These are phyloP conservation scores for Stephania japonica DNA, from an alignment of 164 flowering plant genomes.

Conservation along the genomic window DNA sequence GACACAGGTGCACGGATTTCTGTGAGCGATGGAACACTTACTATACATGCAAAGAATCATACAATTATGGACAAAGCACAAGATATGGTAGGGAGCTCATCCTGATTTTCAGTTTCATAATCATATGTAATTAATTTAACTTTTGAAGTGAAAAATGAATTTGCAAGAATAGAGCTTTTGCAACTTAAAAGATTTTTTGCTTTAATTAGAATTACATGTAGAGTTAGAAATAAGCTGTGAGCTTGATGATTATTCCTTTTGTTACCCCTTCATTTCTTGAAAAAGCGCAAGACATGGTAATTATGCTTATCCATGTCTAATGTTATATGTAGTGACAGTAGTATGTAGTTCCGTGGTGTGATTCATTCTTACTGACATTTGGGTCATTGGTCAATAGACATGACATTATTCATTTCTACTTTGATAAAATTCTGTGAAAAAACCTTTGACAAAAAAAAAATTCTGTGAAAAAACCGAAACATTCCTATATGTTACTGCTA, in stretches of 20 bases:
- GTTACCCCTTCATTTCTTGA: conserved; percentile 39
- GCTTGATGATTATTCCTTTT: no score
- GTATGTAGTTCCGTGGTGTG: no score
- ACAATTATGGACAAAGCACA: conserved; percentile 64
- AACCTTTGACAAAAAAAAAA: background rate
- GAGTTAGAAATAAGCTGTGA: no score
- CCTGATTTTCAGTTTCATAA: no score
- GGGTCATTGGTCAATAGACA: background rate
- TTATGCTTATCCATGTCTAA: background rate
- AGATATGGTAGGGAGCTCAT: conserved; percentile 45
- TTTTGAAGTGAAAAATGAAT: no score
- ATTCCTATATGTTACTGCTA: background rate
- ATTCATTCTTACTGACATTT: no score
- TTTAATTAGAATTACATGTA: no score
- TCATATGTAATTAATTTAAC: no score
- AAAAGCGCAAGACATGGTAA: conserved; percentile 74
- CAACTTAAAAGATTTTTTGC: no score
- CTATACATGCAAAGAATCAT: conserved; percentile 82
- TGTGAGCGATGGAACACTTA: conserved; percentile 70
- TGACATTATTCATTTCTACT: background rate
- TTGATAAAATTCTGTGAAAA: background rate
- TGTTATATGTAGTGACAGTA: background rate
- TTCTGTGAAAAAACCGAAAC: background rate
- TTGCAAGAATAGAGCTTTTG: no score
- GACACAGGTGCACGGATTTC: conserved; percentile 70